phyloP scores from a whole-genome alignment of 495 filamentous ascomycete species.

The Penicillium crystallinum region DNA sequence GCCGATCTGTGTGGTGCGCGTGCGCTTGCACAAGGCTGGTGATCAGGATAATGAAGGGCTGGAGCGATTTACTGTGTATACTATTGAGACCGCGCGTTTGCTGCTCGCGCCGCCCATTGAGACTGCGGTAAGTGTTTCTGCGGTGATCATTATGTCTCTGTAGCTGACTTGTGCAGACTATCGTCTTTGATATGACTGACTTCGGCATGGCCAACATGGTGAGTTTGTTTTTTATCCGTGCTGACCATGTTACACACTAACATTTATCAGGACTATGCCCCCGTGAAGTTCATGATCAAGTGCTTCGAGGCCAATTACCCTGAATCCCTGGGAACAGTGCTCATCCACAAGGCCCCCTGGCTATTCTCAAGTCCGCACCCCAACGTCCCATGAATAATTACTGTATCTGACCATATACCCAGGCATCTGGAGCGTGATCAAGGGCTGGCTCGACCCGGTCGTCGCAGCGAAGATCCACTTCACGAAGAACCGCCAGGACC shows the following conservation, averaged over 20 bases:
- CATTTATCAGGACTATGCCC: constrained; percentile 71
- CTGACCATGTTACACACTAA: constrained; percentile 7
- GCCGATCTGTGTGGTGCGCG: constrained; percentile 83
- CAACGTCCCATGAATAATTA: not conserved
- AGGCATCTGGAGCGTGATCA: constrained; percentile 86
- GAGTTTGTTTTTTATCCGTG: constrained; percentile 13
- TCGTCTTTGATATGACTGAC: constrained; percentile 92
- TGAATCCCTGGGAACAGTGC: constrained; percentile 81
- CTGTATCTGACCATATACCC: constrained; percentile 1
- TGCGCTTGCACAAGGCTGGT: constrained; percentile 69
- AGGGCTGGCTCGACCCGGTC: constrained; percentile 94
- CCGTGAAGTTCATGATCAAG: constrained; percentile 98
- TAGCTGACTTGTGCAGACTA: constrained; percentile 46
- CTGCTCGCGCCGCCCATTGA: constrained; percentile 76
- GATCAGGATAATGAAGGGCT: constrained; percentile 77
- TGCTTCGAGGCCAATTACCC: constrained; percentile 99
- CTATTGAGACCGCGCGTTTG: constrained; percentile 87
- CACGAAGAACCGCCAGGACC: constrained; percentile 73
- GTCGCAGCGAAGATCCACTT: constrained; percentile 95
- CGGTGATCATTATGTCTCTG: constrained; percentile 4
- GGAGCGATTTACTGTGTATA: constrained; percentile 87
- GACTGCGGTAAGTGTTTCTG: constrained; percentile 69
- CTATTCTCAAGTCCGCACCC: constrained; percentile 75
- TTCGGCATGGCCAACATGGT: constrained; percentile 96
- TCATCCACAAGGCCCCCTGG: constrained; percentile 98